Base-by-base conservation (phyloP, 306 rosid species). In the Dalbergia cultrata region DNA sequence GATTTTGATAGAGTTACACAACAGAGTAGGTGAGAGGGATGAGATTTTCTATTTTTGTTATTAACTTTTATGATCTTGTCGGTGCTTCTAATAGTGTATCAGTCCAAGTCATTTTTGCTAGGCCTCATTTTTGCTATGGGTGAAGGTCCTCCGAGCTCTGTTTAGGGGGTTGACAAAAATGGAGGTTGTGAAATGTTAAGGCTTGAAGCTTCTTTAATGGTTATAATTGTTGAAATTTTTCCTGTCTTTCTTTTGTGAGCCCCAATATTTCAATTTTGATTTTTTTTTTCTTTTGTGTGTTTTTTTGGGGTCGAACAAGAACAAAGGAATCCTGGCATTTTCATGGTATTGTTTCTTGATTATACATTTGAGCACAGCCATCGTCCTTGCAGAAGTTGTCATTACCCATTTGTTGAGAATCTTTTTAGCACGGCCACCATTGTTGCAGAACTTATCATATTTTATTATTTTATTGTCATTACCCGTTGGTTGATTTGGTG, bases 11-110 rank as follows among this genome's bases (percentile, higher is more conserved):
- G 3, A 0, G n/a, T 58, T 52, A 21, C 26, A n/a, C 19, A 79
- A 72, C 19, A 70, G 39, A 80, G 80, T 74, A 52, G 14, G 67
- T 57, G 19, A 6, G 7, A 49, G 17, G 63, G 60, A 61, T 63
- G 43, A 45, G 71, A 77, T 45, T 77, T 75, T 54, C 5, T 6
- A 16, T 16, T 54, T 65, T 67, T 7, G 1, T 39, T 49, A 64
- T 79, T 85, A 95, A 97, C 97, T 92, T 87, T 77, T 76, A 95
- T 94, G 75, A 95, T 65, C 82, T 95, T 95, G 95, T 84, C 89
- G 75, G 98, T 91, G 80, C 97, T 97, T 88, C 81, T 80, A 83
- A 95, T 91, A 26, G 95, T 92, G 84, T 90, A 95, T 4, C 94
- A 88, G 73, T 91, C 92, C 74, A 88, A 52, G 89, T 91, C 97